Percentiles rank a stretch among this genome's conserved stretches.
phyloP scores from a whole-genome alignment of 176 grass and related monocot genomes.

The Triticum dicoccoides region DNA sequence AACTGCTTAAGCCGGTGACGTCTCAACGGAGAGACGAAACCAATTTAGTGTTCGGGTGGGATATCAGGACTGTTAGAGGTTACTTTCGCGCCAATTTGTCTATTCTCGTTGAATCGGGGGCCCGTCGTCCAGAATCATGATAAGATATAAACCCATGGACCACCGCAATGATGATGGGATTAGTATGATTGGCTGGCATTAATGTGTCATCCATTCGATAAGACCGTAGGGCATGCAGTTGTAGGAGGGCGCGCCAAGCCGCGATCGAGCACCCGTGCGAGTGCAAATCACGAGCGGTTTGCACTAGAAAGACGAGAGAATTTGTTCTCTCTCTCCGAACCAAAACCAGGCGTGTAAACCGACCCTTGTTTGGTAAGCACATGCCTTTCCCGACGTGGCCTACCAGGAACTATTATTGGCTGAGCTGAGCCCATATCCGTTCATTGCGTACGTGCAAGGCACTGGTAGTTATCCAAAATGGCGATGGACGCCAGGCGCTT shows the following conservation, averaged over 20 bases:
- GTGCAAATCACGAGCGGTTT: not conserved
- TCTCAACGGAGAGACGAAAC: not conserved
- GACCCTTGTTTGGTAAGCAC: slow-evolving; percentile 10
- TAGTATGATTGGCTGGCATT: not conserved
- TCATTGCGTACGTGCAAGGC: not conserved
- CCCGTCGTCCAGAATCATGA: not conserved
- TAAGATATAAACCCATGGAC: not conserved
- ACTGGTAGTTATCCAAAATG: not conserved
- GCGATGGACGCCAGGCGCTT: not conserved
- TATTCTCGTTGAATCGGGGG: not conserved
- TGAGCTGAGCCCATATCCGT: not conserved
- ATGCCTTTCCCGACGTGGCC: slow-evolving; percentile 28
- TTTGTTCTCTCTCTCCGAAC: not conserved
- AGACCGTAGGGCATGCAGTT: not conserved
- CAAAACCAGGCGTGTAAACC: not conserved
- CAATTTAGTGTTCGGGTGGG: not conserved
- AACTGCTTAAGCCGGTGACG: not conserved
- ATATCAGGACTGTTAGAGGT: not conserved
- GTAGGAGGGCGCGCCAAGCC: no score
- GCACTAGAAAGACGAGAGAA: not conserved
- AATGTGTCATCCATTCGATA: not conserved
- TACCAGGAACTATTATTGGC: not conserved
- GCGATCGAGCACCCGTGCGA: not conserved
- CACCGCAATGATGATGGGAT: not conserved
- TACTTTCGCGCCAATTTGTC: not conserved